A percentile compares a stretch with the other conserved stretches of the same genome.
Conservation (phyloP, 176 grass and related monocot genomes). For the Pontederia crassipes region DNA sequence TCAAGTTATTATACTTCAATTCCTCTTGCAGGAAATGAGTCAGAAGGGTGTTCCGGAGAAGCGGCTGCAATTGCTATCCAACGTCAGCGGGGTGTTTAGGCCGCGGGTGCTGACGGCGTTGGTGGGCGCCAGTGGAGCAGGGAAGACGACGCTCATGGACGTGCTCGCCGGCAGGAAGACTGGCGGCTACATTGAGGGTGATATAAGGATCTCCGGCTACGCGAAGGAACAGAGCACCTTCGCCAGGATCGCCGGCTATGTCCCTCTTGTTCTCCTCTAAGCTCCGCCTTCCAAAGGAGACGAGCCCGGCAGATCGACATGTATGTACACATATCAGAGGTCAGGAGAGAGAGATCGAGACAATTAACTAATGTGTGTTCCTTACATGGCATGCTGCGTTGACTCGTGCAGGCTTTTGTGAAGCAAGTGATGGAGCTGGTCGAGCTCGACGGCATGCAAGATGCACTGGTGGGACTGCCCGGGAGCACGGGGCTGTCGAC, state of each 20-base stretch:
- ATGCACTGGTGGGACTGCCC: conserved; percentile 57
- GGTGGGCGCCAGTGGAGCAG: conserved; percentile 66
- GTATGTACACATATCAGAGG: conserved; percentile 25
- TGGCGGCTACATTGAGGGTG: conserved; percentile 56
- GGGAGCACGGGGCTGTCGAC: conserved; percentile 59
- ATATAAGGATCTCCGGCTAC: conserved; percentile 56
- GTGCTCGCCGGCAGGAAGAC: conserved; percentile 74
- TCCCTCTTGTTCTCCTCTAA: conserved; percentile 64
- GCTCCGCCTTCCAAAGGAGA: conserved; percentile 48
- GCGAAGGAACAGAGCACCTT: conserved; percentile 60
- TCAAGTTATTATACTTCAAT: not conserved
- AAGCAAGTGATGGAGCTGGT: conserved; percentile 68
- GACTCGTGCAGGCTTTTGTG: conserved; percentile 48
- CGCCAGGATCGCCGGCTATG: conserved; percentile 74
- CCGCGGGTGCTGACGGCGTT: conserved; percentile 61
- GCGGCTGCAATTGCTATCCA: conserved; percentile 45
- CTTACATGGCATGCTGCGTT: too few species aligned
- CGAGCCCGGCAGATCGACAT: conserved; percentile 36
- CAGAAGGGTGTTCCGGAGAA: conserved; percentile 33
- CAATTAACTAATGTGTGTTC: too few species aligned
- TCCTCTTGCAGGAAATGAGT: conserved; percentile 39
- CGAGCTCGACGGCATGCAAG: conserved; percentile 50
- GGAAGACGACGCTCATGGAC: conserved; percentile 76
- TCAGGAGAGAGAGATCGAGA: too few species aligned
- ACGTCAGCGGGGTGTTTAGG: conserved; percentile 65